Base-by-base conservation (phyloP, 2,329 filamentous ascomycete genomes). In the Venturia asperata region DNA sequence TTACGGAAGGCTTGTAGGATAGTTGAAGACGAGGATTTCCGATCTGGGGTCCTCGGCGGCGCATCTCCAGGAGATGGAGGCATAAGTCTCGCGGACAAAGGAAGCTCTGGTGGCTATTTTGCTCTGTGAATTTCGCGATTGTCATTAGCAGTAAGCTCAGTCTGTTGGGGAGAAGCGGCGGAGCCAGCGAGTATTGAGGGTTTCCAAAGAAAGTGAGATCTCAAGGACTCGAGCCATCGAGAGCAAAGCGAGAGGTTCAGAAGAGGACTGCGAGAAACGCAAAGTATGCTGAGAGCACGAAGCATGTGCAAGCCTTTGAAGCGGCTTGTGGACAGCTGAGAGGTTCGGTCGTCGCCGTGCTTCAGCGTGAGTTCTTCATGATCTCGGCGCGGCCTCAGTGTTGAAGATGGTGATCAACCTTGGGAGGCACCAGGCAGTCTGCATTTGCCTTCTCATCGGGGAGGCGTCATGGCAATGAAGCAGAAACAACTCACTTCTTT, bases 1-100 rank as follows among this genome's bases (percentile, higher is more conserved):
- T 70, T 70, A 65, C 73, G 71, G 67, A 77, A 77, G 68, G 74
- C 74, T 55, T 71, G 72, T 67, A 77, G 72, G 65, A 77, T 71
- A 62, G 72, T 69, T 60, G 74, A 72, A 67, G 74, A 74, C 64
- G 75, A 77, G 68, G 74, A 71, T 66, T 73, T 73, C 66, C 74
- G 69, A 66, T 77, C 73, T 67, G 75, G 75, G 64, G 74, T 75
- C 68, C 70, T 73, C 56, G 74, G 72, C 66, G 74, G 71, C 67
- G 68, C 73, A 74, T 76, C 58, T 66, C 71, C 71, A 49, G 70
- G 63, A 55, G 74, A 68, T 62, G 74, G 73, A 76, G 75, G 74
- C 75, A 77, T 77, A 67, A 52, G 60, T 61, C 60, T 61, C 34
- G 45, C 62, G 24, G 24, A 41, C 42, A 21, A 19, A 6, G 24